These are phyloP conservation scores for Serendipita vermifera DNA, from an alignment of 768 basidiomycete species.

Conservation along the genomic window DNA sequence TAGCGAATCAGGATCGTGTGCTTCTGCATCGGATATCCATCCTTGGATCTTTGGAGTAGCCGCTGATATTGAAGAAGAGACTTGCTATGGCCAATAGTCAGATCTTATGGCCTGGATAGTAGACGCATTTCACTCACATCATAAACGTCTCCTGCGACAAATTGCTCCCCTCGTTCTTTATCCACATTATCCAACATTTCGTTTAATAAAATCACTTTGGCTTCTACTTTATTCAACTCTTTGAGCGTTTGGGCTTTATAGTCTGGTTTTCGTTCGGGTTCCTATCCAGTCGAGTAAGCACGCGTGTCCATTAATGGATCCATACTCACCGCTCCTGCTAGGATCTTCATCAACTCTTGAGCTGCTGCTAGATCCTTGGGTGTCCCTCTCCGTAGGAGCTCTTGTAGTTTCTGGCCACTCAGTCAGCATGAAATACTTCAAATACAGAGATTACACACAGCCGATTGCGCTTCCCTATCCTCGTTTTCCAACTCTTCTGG, in stretches of 20 bases:
- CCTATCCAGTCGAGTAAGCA: slow-evolving; percentile 23
- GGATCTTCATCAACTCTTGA: slow-evolving; percentile 91
- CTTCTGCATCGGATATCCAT: slow-evolving; percentile 91
- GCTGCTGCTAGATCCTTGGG: slow-evolving; percentile 90
- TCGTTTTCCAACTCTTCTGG: slow-evolving; percentile 94
- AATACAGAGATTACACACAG: slow-evolving; percentile 27
- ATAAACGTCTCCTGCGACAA: slow-evolving; percentile 84
- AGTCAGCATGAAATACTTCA: neutral
- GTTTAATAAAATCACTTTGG: slow-evolving; percentile 88
- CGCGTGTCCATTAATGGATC: neutral
- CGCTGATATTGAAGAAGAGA: slow-evolving; percentile 61
- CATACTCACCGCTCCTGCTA: slow-evolving; percentile 62
- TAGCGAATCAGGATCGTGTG: slow-evolving; percentile 79
- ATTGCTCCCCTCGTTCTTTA: slow-evolving; percentile 52
- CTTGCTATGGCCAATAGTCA: slow-evolving; percentile 46
- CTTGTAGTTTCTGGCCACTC: slow-evolving; percentile 66
- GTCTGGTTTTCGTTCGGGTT: slow-evolving; percentile 88
- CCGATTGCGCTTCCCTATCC: slow-evolving; percentile 86
- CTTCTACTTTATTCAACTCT: slow-evolving; percentile 88
- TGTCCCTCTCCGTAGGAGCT: slow-evolving; percentile 89
- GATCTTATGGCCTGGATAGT: neutral
- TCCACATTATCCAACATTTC: slow-evolving; percentile 95
- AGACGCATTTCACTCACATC: slow-evolving; percentile 41
- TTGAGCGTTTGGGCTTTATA: slow-evolving; percentile 80
- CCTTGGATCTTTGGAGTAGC: slow-evolving; percentile 94